A percentile compares a stretch with the other conserved stretches of the same genome.
phyloP scores from a whole-genome alignment of 2,329 filamentous ascomycete genomes.

The Penicillium freii region DNA sequence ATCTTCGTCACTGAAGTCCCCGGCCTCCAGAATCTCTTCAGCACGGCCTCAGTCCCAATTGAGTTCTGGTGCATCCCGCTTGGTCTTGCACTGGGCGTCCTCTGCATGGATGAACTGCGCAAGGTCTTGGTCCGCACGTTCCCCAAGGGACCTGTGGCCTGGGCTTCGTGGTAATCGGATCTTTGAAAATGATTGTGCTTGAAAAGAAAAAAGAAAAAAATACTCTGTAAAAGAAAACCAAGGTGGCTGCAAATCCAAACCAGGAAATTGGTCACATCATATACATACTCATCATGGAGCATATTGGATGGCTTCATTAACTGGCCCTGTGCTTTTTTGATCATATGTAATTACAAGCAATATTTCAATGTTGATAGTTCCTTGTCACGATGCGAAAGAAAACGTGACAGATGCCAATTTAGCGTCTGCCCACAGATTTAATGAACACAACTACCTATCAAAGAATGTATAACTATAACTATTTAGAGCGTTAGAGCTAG shows the following conservation, averaged over 20 bases:
- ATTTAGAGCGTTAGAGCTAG: too few species aligned
- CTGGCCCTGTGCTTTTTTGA: background rate
- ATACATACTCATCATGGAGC: background rate
- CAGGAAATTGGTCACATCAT: background rate
- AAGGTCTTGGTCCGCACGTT: conserved; percentile 51
- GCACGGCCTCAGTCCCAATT: conserved; percentile 51
- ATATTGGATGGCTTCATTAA: background rate
- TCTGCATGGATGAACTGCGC: conserved; percentile 54
- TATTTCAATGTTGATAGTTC: background rate
- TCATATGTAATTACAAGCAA: background rate
- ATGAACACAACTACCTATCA: too few species aligned
- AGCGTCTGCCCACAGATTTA: background rate
- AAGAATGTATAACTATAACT: too few species aligned
- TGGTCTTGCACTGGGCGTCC: conserved; percentile 51
- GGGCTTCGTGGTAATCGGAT: conserved; percentile 48
- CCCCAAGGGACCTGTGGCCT: conserved; percentile 48
- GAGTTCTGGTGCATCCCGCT: conserved; percentile 55
- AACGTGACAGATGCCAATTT: background rate
- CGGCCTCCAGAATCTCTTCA: conserved; percentile 50
- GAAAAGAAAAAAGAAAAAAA: background rate
- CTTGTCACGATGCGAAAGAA: background rate
- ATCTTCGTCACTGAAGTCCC: conserved; percentile 55
- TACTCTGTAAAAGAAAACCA: background rate
- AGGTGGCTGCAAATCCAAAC: background rate
- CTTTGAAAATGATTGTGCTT: background rate